Percentiles rank a stretch among this genome's conserved stretches.
These are phyloP conservation scores for Candida neerlandica DNA, from an alignment of 1,139 yeast genomes.

Conservation along the genomic window DNA sequence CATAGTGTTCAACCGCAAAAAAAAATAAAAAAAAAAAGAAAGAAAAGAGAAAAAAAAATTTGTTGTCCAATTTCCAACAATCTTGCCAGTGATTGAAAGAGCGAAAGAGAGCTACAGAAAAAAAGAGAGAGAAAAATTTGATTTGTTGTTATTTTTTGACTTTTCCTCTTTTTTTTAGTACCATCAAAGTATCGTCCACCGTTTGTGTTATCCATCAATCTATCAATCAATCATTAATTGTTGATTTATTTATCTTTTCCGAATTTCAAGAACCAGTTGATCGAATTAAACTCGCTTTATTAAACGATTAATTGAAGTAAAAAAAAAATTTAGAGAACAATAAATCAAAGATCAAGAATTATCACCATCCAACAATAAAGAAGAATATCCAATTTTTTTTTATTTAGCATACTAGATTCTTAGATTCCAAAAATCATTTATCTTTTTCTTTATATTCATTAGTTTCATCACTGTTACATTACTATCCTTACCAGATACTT, in stretches of 20 bases:
- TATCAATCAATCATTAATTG: slow-evolving; percentile 6
- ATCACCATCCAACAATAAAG: background rate
- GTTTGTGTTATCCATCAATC: slow-evolving; percentile 9
- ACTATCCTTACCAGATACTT: background rate
- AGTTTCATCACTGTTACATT: slow-evolving; percentile 1
- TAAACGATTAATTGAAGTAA: background rate
- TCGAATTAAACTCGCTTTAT: background rate
- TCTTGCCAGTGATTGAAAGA: background rate
- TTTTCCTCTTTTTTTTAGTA: slow-evolving; percentile 3
- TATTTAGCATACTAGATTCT: slow-evolving; percentile 3
- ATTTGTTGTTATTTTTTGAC: slow-evolving; percentile 18
- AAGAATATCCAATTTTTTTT: background rate
- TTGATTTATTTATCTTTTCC: background rate
- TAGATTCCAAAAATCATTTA: background rate
- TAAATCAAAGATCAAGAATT: slow-evolving; percentile 1
- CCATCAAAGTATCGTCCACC: slow-evolving; percentile 3
- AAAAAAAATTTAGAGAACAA: background rate
- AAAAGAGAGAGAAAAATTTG: slow-evolving; percentile 13
- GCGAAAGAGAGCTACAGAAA: slow-evolving; percentile 2
- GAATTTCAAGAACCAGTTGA: background rate
- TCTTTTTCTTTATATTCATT: background rate
- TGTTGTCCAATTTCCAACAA: slow-evolving; percentile 7
- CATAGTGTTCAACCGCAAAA: background rate
- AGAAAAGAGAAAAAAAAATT: background rate
- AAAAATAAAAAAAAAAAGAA: background rate